A percentile compares a stretch with the other conserved stretches of the same genome.
Evolutionary conservation across 2,329 filamentous ascomycete species (phyloP).

Genomic region (Lasiodiplodia gonubiensis): DNA sequence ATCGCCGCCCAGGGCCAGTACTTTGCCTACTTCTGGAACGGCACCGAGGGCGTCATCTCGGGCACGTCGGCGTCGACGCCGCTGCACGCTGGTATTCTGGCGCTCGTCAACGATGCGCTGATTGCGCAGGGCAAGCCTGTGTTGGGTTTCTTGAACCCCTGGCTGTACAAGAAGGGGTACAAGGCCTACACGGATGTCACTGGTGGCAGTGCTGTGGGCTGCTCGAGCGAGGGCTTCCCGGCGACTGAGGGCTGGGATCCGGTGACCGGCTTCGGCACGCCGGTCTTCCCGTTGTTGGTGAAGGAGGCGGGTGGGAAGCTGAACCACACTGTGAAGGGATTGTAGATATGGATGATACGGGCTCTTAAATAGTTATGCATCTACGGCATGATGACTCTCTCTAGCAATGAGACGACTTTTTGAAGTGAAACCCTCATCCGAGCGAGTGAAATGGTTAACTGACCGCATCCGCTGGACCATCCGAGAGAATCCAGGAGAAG

Average conservation of each 20-base stretch:
- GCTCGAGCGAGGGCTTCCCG: constrained; percentile 44
- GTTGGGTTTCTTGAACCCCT: constrained; percentile 60
- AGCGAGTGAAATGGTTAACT: too few species aligned
- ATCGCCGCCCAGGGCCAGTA: constrained; percentile 53
- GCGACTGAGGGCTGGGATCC: constrained; percentile 55
- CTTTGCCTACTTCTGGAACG: constrained; percentile 37
- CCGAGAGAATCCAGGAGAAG: too few species aligned
- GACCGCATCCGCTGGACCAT: too few species aligned
- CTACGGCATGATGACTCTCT: too few species aligned
- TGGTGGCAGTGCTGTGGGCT: constrained; percentile 39
- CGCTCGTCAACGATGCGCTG: constrained; percentile 56
- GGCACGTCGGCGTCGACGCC: constrained; percentile 36
- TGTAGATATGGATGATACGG: too few species aligned
- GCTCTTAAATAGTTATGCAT: too few species aligned
- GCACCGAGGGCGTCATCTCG: constrained; percentile 30
- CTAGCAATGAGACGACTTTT: too few species aligned
- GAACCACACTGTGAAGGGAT: too few species aligned
- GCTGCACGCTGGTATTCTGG: constrained; percentile 34
- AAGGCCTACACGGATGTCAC: constrained; percentile 50
- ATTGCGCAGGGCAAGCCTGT: constrained; percentile 53
- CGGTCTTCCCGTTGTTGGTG: constrained; percentile 49
- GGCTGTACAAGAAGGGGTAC: constrained; percentile 42
- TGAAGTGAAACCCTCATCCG: too few species aligned
- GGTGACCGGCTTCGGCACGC: constrained; percentile 57
- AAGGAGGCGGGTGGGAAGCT: constrained; percentile 30